Evolutionary conservation across 176 grass and related monocot species (phyloP).

Genomic region (Oryza coarctata): DNA sequence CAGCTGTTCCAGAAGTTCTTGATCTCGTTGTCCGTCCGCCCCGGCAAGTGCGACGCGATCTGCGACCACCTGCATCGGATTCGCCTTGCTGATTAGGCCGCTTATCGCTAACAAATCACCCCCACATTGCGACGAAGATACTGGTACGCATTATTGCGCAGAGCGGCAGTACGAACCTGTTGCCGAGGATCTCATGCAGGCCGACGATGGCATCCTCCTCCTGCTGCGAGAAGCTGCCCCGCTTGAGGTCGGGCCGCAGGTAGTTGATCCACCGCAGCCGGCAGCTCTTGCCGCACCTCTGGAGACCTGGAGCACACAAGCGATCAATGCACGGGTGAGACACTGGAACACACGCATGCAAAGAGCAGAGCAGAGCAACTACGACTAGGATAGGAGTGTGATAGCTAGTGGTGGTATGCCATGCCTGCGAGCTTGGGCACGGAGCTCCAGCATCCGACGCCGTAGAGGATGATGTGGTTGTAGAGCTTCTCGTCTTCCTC

Average conservation of each 20-base stretch:
- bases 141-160: neutral
- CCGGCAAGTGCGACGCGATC: slow-evolving; percentile 79
- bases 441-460: slow-evolving; percentile 89
- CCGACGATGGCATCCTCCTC: slow-evolving; percentile 82
- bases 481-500: slow-evolving; percentile 95
- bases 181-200: slow-evolving; percentile 73
- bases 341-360: neutral
- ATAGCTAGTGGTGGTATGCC: neutral
- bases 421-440: slow-evolving; percentile 80
- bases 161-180: slow-evolving; percentile 45
- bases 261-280: slow-evolving; percentile 93
- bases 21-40: slow-evolving; percentile 91
- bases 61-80: slow-evolving; percentile 69
- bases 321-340: neutral
- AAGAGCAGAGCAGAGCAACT: neutral
- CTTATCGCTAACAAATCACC: neutral
- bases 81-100: slow-evolving; percentile 3
- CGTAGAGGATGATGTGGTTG: slow-evolving; percentile 86
- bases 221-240: slow-evolving; percentile 88
- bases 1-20: slow-evolving; percentile 94
- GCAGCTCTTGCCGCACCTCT: slow-evolving; percentile 96
- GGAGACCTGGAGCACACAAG: slow-evolving; percentile 47
- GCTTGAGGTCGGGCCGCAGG: slow-evolving; percentile 81
- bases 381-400: neutral
- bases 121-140: neutral